Evolutionary conservation across 192 early-diverging fungal species (phyloP), one percentile per base, ranked within the genome.

Genomic region (Dissophora ornata): DNA sequence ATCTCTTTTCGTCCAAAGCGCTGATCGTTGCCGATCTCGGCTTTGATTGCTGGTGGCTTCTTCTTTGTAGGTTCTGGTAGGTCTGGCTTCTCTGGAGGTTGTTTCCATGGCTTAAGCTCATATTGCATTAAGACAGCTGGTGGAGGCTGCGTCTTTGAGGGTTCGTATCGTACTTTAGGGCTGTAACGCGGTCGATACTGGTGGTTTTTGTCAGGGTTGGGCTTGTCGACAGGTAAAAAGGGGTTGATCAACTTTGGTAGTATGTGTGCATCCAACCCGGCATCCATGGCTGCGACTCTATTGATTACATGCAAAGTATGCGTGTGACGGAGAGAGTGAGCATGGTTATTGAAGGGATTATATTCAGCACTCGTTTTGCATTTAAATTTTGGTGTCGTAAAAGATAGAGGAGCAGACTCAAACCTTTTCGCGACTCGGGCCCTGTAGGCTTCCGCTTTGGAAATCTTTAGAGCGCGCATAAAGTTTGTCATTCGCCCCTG

Each of bases 1-100:
- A 63, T 63, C 49, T 42, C 16, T 24, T 42, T 63, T 29, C 62
- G 41, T 40, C 22, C 51, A 54, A 65, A 54, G 52, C 40, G 41
- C 11, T 26, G 24, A 19, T 11, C n/a, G n/a, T 48, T 29, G 26
- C n/a, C 19, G 24, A 62, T 62, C 48, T 62, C 48, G 11, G 52
- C 0, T 41, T 65, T 65, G 62, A 65, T 32, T 1, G 41, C 19
- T 0, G 62, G 28, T 5, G 62, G 44, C 18, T 29, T 34, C 42
- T 65, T 65, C 33, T 50, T 36, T 46, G 28, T 0, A 24, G 52
- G 41, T 36, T 30, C 42, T 30, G 26, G 52, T 8, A 48, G 30
- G 16, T 10, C 34, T 30, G 62, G 52, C 40, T 33, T 65, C 21
- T 65, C 29, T 0, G 62, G 51, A n/a, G 51, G 62, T 40, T 47